Evolutionary conservation across 495 filamentous ascomycete genomes (phyloP), one percentile per base, ranked within the genome.

Genomic region (Astrothelium macrocarpum): DNA sequence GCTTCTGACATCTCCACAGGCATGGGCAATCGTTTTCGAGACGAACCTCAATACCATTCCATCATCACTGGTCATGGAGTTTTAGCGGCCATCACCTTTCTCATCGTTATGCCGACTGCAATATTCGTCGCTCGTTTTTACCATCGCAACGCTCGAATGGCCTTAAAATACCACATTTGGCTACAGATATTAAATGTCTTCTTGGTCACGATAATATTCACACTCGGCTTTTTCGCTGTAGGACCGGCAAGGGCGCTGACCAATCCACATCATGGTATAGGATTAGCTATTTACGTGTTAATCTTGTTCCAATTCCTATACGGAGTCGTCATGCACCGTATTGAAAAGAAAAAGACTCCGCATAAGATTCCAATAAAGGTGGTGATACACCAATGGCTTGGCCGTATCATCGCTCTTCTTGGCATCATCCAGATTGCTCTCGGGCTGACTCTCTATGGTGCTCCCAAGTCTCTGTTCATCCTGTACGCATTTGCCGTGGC

Each of bases 181-280:
- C 82, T 92, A 14, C 87, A 97, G 63, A 81, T 94, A n/a, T 68
- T 96, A 62, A 88, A 90, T 25, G 76, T 95, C 20, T 72, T 83
- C 25, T 74, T 94, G 60, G 77, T 81, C 32, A 93, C 90, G 0
- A 85, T 89, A 25, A 74, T 88, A 11, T 89, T 96, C 66, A 75
- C 88, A 42, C 76, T 93, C 11, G 90, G 91, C 16, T 92, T 80
- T 73, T 82, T 90, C 71, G 90, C 93, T 39, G 87, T 94, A 26
- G 90, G 90, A 10, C 83, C 87, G 1, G 72, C 77, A 58, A 81
- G 92, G 65, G 90, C 85, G 70, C 79, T 97, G 67, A 89, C 89
- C 53, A 98, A 98, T 73, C 94, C 94, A 1, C 94, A 98, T 64
- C 77, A 79, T 77, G 91, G 91, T 63, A 97, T 97, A 70, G 94